Percentiles rank a stretch among this genome's conserved stretches.
phyloP scores from a whole-genome alignment of 257 asterid genomes.

The Petrea volubilis region DNA sequence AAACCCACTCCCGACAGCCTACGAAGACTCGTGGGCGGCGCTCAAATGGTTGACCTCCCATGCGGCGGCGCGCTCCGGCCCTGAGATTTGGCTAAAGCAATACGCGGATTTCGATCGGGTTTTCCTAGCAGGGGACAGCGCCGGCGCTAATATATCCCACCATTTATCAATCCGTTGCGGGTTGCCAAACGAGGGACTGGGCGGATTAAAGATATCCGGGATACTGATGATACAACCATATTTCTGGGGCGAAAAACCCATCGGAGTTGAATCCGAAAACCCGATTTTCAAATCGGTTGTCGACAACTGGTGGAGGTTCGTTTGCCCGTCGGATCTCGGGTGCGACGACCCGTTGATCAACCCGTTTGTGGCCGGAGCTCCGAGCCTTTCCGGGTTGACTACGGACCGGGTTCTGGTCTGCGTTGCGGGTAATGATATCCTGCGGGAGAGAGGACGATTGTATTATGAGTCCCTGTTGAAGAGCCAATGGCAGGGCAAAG shows the following conservation, averaged over 20 bases:
- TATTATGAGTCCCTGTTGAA: constrained; percentile 40
- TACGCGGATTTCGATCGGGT: constrained; percentile 49
- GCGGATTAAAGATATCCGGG: constrained; percentile 34
- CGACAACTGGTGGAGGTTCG: constrained; percentile 75
- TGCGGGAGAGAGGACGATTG: constrained; percentile 66
- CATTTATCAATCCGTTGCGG: constrained; percentile 50
- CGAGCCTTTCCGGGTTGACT: constrained; percentile 34
- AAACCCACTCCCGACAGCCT: constrained; percentile 65
- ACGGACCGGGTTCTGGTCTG: constrained; percentile 50
- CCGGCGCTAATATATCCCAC: constrained; percentile 82
- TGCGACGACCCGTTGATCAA: constrained; percentile 69
- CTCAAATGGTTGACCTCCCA: constrained; percentile 49
- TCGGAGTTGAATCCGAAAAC: constrained; percentile 53
- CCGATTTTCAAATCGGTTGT: constrained; percentile 60
- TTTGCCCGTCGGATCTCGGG: constrained; percentile 58
- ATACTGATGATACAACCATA: constrained; percentile 65
- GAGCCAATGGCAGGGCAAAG: constrained; percentile 59
- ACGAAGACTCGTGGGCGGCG: constrained; percentile 68
- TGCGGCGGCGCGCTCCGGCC: constrained; percentile 2
- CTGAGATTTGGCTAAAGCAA: constrained; percentile 45
- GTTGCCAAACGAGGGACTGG: neutral
- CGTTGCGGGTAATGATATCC: constrained; percentile 65
- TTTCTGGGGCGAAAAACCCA: constrained; percentile 72
- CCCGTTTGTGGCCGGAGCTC: constrained; percentile 49
- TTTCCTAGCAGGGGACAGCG: constrained; percentile 78